Conservation (phyloP, 768 basidiomycete species). For the Pulveroboletus sp. region DNA sequence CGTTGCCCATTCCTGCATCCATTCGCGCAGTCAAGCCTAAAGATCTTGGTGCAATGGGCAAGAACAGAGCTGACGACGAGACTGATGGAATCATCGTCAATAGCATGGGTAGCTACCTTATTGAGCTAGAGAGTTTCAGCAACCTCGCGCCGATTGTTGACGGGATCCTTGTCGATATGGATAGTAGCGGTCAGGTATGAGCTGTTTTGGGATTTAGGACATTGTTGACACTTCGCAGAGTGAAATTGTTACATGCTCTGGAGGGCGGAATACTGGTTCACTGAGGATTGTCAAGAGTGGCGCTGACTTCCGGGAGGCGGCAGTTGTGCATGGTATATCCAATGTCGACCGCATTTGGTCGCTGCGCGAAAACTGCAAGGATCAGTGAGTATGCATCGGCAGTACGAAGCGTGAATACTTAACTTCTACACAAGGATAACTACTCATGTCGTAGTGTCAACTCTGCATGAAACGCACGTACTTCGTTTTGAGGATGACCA, state of each 20-base stretch:
- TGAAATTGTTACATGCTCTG: constrained; percentile 86
- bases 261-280: constrained; percentile 70
- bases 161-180: constrained; percentile 68
- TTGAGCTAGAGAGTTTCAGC: constrained; percentile 58
- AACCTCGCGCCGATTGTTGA: constrained; percentile 86
- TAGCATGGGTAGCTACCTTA: constrained; percentile 52
- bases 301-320: constrained; percentile 69
- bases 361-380: constrained; percentile 42
- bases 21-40: constrained; percentile 40
- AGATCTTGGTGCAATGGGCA: constrained; percentile 36
- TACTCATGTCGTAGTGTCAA: constrained; percentile 57
- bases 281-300: constrained; percentile 77
- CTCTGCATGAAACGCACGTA: constrained; percentile 48
- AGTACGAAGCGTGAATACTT: not conserved
- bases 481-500: constrained; percentile 42
- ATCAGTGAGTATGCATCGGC: constrained; percentile 39
- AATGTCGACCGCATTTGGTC: constrained; percentile 62
- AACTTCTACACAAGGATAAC: constrained; percentile 38
- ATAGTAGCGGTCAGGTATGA: constrained; percentile 64
- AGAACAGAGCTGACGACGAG: constrained; percentile 27
- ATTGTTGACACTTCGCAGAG: constrained; percentile 36
- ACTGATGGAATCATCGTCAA: constrained; percentile 45
- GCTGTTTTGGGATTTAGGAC: not conserved
- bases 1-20: constrained; percentile 48
- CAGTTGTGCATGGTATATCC: constrained; percentile 50